phyloP scores from a whole-genome alignment of 2,329 filamentous ascomycete genomes.

The Penicillium sp. region DNA sequence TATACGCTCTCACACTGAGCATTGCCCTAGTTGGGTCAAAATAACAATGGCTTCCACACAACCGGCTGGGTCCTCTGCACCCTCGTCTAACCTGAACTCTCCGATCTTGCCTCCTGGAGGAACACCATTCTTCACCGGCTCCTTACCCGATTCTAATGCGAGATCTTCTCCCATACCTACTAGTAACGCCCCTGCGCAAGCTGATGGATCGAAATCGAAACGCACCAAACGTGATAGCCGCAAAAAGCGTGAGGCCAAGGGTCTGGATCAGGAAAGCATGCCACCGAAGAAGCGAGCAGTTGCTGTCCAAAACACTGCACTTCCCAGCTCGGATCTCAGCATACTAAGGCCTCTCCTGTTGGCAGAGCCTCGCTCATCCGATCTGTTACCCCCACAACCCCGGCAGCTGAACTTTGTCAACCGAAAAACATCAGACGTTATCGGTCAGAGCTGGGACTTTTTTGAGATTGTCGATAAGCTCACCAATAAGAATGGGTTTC shows the following conservation, averaged over 20 bases:
- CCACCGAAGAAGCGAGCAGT: slow-evolving; percentile 30
- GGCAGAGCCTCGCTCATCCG: slow-evolving; percentile 33
- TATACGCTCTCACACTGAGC: too few relatives aligned
- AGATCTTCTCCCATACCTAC: too few relatives aligned
- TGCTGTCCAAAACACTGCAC: slow-evolving; percentile 24
- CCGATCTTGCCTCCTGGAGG: slow-evolving; percentile 25
- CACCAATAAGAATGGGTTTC: slow-evolving; percentile 63
- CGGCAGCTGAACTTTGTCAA: slow-evolving; percentile 34
- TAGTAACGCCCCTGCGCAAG: slow-evolving; percentile 26
- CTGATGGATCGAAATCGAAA: slow-evolving; percentile 31
- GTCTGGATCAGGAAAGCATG: slow-evolving; percentile 31
- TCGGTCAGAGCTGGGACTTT: slow-evolving; percentile 34
- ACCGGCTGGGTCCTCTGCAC: slow-evolving; percentile 27
- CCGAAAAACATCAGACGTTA: slow-evolving; percentile 28
- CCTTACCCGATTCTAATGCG: slow-evolving; percentile 27
- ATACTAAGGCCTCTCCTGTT: slow-evolving; percentile 36
- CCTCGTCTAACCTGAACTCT: slow-evolving; percentile 33
- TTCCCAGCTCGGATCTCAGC: slow-evolving; percentile 31
- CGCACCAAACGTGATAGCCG: slow-evolving; percentile 38
- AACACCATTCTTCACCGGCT: too few relatives aligned
- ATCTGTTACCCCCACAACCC: slow-evolving; percentile 32
- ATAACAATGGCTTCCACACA: slow-evolving; percentile 32
- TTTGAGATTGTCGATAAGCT: slow-evolving; percentile 43
- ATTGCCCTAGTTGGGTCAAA: too few relatives aligned
- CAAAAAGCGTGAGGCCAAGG: slow-evolving; percentile 39